Evolutionary conservation across 2,329 filamentous ascomycete species (phyloP), one percentile per base, ranked within the genome.

Genomic region (Colletotrichum musae): DNA sequence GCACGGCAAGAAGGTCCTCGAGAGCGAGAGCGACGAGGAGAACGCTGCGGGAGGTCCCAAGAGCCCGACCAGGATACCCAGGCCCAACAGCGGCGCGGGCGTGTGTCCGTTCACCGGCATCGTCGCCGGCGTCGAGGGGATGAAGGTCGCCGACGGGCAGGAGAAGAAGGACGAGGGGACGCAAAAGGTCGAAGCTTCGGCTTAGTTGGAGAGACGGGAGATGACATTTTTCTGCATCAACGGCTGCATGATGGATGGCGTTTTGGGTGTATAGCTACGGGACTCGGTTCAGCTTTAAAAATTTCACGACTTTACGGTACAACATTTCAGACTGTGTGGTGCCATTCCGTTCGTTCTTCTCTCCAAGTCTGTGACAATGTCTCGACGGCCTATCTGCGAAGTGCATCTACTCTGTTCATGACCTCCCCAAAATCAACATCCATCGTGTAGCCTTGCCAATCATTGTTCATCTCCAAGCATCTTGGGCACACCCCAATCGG

Each of bases 1-100:
- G 21, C 86, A 90, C 72, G 90, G 90, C 1, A 89, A 88, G 79
- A 88, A 86, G 75, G 81, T 93, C 9, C 76, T 90, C 13, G 80
- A 78, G 4, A 80, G 80, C 15, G 77, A 81, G 21, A 83, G 83
- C 9, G 79, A 77, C 51, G 77, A 74, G n/a, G 72, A 70, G 21
- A 53, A 18, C 9, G 66, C 32, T 9, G 10, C 9, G 7, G 32
- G 36, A 13, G 51, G 61, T 5, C 61, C 66, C 4, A 59, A 15
- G 56, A 65, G 13, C 71, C 70, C 2, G 18, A 71, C 70, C 9
- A 68, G 69, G 56, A 58, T 72, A 57, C 73, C 73, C 12, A 57
- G 62, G 45, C 59, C 73, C 54, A 39, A 54, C 39, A 70, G 50
- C 61, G 73, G 51, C 15, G 47, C 39, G 13, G 66, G 54, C 4